phyloP scores from a whole-genome alignment of 106 monocot genomes.

The Vanilla planifolia region DNA sequence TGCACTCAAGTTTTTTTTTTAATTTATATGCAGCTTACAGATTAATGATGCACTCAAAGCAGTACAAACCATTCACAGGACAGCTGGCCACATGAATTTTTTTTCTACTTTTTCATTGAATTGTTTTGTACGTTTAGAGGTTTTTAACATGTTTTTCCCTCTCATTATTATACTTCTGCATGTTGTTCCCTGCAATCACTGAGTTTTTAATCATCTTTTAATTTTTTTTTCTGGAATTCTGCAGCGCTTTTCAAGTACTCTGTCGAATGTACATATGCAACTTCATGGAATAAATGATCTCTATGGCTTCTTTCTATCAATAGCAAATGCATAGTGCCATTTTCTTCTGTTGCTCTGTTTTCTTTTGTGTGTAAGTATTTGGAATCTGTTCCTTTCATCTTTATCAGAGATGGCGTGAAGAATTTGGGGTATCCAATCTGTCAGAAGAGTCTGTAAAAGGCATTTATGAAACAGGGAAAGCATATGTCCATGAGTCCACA shows the following conservation, averaged over 20 bases:
- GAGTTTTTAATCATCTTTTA: too few relatives aligned
- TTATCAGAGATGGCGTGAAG: conserved; percentile 79
- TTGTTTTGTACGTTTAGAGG: too few relatives aligned
- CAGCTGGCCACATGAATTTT: background rate
- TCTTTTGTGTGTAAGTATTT: background rate
- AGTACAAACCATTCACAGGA: background rate
- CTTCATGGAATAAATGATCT: conserved; percentile 2
- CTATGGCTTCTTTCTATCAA: background rate
- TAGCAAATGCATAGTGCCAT: background rate
- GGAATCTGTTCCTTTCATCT: background rate
- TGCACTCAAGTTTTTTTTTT: background rate
- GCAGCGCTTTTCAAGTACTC: too few relatives aligned
- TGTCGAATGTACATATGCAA: too few relatives aligned
- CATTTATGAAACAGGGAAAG: conserved; percentile 73
- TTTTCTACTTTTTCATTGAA: background rate
- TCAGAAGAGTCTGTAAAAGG: conserved; percentile 58
- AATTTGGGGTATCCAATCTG: conserved; percentile 73
- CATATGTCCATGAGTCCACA: conserved; percentile 76
- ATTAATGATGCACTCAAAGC: background rate
- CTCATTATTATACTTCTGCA: too few relatives aligned
- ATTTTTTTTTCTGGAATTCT: too few relatives aligned
- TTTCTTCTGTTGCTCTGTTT: background rate
- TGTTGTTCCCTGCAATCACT: too few relatives aligned
- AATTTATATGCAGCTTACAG: background rate
- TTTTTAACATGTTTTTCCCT: background rate